A percentile compares a stretch with the other conserved stretches of the same genome.
Conservation (phyloP, 2,329 filamentous ascomycete genomes). For the Cryphonectria japonica region DNA sequence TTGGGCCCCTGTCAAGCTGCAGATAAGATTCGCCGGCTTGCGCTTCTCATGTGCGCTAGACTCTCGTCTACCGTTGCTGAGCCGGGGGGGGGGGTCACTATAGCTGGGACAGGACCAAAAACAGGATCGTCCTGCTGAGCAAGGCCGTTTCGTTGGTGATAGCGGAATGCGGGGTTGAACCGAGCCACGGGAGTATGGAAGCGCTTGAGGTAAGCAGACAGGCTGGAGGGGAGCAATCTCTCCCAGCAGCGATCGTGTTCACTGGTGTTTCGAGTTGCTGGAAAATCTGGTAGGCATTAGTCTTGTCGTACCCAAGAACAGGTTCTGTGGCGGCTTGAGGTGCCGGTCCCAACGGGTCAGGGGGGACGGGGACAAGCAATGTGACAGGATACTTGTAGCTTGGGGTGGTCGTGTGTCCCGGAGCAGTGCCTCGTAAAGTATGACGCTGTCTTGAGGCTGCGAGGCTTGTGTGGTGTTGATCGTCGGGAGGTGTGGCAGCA, state of each 20-base stretch:
- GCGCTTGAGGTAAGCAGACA: background rate
- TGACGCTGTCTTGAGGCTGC: slow-evolving; percentile 1
- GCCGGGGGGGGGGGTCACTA: background rate
- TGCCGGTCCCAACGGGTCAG: background rate
- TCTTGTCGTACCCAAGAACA: background rate
- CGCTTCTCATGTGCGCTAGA: background rate
- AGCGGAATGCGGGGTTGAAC: slow-evolving; percentile 3
- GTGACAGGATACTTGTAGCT: background rate
- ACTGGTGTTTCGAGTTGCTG: background rate
- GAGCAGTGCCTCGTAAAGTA: background rate
- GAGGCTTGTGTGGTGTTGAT: slow-evolving; percentile 1
- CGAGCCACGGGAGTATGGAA: background rate
- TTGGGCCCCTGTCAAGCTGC: background rate
- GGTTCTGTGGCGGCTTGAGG: background rate
- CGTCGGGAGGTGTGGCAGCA: background rate
- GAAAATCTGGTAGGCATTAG: background rate
- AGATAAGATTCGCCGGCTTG: slow-evolving; percentile 11
- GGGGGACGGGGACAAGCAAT: background rate
- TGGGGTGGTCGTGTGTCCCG: background rate
- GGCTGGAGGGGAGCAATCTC: slow-evolving; percentile 6
- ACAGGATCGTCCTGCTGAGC: background rate
- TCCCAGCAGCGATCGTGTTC: slow-evolving; percentile 2
- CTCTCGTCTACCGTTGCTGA: background rate
- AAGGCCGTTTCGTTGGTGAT: background rate
- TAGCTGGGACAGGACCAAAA: slow-evolving; percentile 5